A percentile compares a stretch with the other conserved stretches of the same genome.
Conservation (phyloP, 495 filamentous ascomycete species). For the Pyrenopolyporus hunteri region DNA sequence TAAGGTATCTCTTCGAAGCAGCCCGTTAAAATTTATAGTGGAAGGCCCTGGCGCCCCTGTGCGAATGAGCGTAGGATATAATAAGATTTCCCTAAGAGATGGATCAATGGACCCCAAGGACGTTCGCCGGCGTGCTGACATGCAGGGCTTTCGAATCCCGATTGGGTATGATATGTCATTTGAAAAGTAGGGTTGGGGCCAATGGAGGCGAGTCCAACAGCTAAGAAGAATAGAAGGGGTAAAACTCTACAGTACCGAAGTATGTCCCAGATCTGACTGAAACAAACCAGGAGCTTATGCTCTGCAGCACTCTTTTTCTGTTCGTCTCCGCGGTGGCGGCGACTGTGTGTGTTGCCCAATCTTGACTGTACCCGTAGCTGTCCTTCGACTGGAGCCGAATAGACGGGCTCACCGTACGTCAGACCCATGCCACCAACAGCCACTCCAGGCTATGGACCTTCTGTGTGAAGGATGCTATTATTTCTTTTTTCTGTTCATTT, state of each 20-base stretch:
- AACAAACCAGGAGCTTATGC: constrained; percentile 36
- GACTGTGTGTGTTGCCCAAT: constrained; percentile 32
- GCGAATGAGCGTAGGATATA: constrained; percentile 20
- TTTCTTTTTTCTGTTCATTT: not conserved
- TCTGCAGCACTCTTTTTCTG: constrained; percentile 33
- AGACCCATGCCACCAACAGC: constrained; percentile 30
- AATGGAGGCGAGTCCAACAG: constrained; percentile 17
- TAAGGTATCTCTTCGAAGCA: too few species aligned
- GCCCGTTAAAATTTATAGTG: constrained; percentile 1
- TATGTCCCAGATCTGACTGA: constrained; percentile 46
- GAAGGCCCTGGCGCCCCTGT: not conserved
- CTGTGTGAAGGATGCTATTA: constrained; percentile 10
- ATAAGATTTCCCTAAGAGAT: constrained; percentile 28
- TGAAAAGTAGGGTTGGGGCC: constrained; percentile 15
- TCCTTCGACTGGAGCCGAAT: constrained; percentile 31
- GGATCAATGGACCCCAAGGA: constrained; percentile 35
- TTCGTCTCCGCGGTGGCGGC: constrained; percentile 37
- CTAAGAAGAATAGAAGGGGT: constrained; percentile 12
- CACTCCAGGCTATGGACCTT: constrained; percentile 4
- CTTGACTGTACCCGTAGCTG: constrained; percentile 22
- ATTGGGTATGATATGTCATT: constrained; percentile 35
- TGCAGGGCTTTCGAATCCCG: constrained; percentile 32
- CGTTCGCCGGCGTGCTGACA: constrained; percentile 38
- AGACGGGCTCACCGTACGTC: constrained; percentile 32
- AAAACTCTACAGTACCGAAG: constrained; percentile 20